Conservation (phyloP, 2,329 filamentous ascomycete genomes). For the Fusarium tjaetaba region DNA sequence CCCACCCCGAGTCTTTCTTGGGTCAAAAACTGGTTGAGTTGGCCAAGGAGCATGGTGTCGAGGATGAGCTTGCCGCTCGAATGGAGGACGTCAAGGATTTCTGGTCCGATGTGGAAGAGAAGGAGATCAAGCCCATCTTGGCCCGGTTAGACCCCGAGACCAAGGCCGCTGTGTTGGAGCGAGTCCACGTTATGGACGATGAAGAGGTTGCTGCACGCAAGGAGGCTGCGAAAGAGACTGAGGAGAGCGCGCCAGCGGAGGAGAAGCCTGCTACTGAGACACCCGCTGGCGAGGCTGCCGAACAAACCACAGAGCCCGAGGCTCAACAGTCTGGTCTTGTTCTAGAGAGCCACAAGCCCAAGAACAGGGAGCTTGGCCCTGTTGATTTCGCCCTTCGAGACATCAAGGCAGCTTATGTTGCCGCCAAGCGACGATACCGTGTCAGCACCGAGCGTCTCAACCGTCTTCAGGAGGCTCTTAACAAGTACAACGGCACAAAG, state of each 20-base stretch:
- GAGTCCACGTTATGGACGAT: conserved; percentile 60
- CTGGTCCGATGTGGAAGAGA: conserved; percentile 85
- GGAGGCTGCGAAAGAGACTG: conserved; percentile 23
- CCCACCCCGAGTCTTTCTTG: conserved; percentile 87
- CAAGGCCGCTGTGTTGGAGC: conserved; percentile 69
- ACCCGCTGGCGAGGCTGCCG: conserved; percentile 19
- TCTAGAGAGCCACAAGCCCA: conserved; percentile 49
- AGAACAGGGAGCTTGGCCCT: conserved; percentile 57
- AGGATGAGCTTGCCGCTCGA: conserved; percentile 73
- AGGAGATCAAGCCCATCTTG: conserved; percentile 77
- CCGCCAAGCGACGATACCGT: conserved; percentile 86
- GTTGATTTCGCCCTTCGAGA: conserved; percentile 74
- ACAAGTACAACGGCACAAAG: conserved; percentile 81
- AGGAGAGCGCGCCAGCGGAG: conserved; percentile 31
- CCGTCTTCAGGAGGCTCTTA: conserved; percentile 79
- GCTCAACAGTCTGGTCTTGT: conserved; percentile 36
- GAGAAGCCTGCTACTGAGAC: conserved; percentile 40
- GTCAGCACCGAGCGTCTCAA: conserved; percentile 76
- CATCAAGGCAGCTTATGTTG: conserved; percentile 83
- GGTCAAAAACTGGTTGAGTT: conserved; percentile 84
- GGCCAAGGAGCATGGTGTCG: conserved; percentile 76
- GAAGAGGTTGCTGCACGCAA: conserved; percentile 41
- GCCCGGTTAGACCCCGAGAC: conserved; percentile 71
- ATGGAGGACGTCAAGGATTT: conserved; percentile 83
- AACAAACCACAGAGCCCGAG: conserved; percentile 33